Conservation (phyloP, 208 protist genomes). For the Angomonas desouzai region DNA sequence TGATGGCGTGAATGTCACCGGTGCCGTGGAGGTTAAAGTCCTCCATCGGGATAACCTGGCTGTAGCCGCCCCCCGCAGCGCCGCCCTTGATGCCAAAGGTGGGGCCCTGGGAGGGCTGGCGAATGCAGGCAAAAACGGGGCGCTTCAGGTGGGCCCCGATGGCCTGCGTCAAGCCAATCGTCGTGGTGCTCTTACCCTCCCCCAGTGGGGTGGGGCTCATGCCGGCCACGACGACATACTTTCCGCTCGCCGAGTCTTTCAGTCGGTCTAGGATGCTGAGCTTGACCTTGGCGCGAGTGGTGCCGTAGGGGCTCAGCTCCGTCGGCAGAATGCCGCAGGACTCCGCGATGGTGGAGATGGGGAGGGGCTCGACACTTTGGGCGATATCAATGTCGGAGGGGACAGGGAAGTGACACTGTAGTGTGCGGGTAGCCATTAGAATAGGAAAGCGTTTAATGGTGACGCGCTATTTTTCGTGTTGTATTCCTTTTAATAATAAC, state of each 20-base stretch:
- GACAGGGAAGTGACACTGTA: constrained; percentile 68
- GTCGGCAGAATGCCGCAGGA: constrained; percentile 77
- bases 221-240: constrained; percentile 97
- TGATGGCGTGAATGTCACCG: constrained; percentile 98
- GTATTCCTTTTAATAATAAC: constrained; percentile 14
- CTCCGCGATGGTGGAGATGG: constrained; percentile 74
- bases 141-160: constrained; percentile 94
- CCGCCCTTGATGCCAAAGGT: constrained; percentile 97
- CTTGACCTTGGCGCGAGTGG: constrained; percentile 88
- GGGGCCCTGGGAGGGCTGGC: constrained; percentile 97
- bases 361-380: constrained; percentile 65
- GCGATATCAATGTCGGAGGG: constrained; percentile 95
- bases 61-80: constrained; percentile 97
- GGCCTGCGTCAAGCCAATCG: constrained; percentile 96
- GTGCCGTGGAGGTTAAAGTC: constrained; percentile 99
- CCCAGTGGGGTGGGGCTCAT: constrained; percentile 92
- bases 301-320: constrained; percentile 93
- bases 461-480: not conserved
- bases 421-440: constrained; percentile 44
- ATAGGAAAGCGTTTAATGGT: not conserved
- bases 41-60: constrained; percentile 96
- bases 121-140: constrained; percentile 94
- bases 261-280: constrained; percentile 88
- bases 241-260: constrained; percentile 64
- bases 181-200: constrained; percentile 98